phyloP scores from a whole-genome alignment of 2,329 filamentous ascomycete genomes.

The Colletotrichum sp. region DNA sequence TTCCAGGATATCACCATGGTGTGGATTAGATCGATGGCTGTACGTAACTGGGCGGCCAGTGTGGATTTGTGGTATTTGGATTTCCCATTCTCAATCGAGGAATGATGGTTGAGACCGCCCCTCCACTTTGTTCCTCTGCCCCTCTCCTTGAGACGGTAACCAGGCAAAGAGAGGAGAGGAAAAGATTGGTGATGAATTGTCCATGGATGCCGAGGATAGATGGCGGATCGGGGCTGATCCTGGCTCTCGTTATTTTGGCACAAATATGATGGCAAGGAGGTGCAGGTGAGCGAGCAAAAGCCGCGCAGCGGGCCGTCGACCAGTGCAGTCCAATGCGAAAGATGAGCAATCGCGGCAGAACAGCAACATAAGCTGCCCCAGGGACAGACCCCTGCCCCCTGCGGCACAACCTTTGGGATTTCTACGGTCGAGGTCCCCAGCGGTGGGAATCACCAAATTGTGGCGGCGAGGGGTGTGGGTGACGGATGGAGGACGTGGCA shows the following conservation, averaged over 20 bases:
- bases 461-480: constrained; percentile 17
- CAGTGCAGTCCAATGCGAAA: neutral
- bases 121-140: neutral
- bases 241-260: neutral
- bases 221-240: neutral
- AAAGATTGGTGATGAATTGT: neutral
- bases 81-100: neutral
- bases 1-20: neutral
- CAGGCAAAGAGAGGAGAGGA: neutral
- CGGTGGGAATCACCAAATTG: neutral
- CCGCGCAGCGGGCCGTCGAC: neutral
- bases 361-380: neutral
- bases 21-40: neutral
- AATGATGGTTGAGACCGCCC: constrained; percentile 12
- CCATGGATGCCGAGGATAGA: neutral
- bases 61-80: constrained; percentile 6
- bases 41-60: neutral
- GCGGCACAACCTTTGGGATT: constrained; percentile 3
- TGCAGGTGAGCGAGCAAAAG: neutral
- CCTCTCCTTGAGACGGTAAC: neutral
- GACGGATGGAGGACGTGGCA: constrained; percentile 4
- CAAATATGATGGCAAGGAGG: neutral
- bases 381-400: constrained; percentile 4
- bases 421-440: constrained; percentile 14
- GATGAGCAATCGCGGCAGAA: neutral